These are phyloP conservation scores for Termitomyces sp. DNA, from an alignment of 768 basidiomycete species.

Conservation along the genomic window DNA sequence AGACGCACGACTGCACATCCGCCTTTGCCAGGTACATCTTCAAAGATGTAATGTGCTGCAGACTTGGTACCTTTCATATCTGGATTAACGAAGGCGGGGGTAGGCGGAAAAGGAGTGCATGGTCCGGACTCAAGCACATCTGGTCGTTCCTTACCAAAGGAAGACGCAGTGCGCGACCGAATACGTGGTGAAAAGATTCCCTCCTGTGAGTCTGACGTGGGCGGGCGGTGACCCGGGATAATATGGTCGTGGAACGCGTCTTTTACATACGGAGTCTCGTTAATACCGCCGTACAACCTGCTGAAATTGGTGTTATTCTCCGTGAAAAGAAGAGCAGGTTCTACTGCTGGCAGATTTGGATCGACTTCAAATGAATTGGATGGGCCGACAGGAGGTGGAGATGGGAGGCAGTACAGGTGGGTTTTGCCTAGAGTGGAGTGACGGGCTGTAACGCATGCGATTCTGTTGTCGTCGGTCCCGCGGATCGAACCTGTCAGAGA, in stretches of 20 bases:
- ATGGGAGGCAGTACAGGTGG: conserved; percentile 85
- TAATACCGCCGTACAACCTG: conserved; percentile 85
- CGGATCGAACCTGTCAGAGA: conserved; percentile 48
- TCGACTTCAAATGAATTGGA: conserved; percentile 59
- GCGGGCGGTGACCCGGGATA: conserved; percentile 77
- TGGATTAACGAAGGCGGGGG: conserved; percentile 74
- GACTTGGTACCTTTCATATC: conserved; percentile 86
- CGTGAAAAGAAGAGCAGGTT: conserved; percentile 88
- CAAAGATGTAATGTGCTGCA: conserved; percentile 87
- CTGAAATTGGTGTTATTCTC: conserved; percentile 97
- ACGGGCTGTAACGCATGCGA: conserved; percentile 61
- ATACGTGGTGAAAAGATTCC: conserved; percentile 44
- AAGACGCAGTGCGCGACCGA: conserved; percentile 44
- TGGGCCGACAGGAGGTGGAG: conserved; percentile 84
- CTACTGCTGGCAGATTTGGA: conserved; percentile 61
- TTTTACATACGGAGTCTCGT: conserved; percentile 81
- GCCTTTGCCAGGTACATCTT: conserved; percentile 81
- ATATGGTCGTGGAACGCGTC: conserved; percentile 99
- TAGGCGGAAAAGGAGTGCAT: conserved; percentile 53
- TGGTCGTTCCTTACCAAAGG: conserved; percentile 31
- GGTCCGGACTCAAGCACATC: conserved; percentile 48
- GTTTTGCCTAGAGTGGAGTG: conserved; percentile 75
- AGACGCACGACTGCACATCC: conserved; percentile 94
- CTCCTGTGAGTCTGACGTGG: conserved; percentile 38
- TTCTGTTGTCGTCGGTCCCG: conserved; percentile 36